These are phyloP conservation scores for Pseudogymnoascus sp. DNA, from an alignment of 2,329 filamentous ascomycete species.

Conservation along the genomic window DNA sequence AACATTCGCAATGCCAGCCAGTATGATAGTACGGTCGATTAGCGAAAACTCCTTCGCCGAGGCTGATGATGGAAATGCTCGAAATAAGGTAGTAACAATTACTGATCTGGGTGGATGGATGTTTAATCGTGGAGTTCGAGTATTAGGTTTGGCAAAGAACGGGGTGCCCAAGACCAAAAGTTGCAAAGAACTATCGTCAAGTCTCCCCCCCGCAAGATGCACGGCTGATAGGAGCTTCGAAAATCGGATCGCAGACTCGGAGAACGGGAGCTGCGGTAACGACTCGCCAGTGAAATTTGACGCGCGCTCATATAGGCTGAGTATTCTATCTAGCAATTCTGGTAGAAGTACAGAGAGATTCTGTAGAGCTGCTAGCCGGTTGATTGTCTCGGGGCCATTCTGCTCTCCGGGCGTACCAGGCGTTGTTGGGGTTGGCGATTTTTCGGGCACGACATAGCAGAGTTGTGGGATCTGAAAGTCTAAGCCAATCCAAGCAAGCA, in stretches of 20 bases:
- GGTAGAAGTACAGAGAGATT: constrained; percentile 55
- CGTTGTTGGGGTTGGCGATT: constrained; percentile 22
- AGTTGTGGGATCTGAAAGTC: constrained; percentile 69
- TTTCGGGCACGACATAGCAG: constrained; percentile 33
- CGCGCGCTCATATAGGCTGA: constrained; percentile 64
- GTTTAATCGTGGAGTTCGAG: constrained; percentile 45
- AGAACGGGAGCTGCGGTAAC: constrained; percentile 61
- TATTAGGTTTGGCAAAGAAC: constrained; percentile 39
- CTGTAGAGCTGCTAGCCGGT: constrained; percentile 34
- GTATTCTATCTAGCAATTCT: constrained; percentile 66
- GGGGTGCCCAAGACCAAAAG: constrained; percentile 58
- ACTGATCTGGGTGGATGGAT: constrained; percentile 51
- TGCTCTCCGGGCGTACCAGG: constrained; percentile 17
- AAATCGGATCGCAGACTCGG: constrained; percentile 66
- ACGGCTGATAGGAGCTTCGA: constrained; percentile 61
- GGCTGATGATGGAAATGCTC: constrained; percentile 58
- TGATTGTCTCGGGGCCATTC: constrained; percentile 26
- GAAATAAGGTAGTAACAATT: constrained; percentile 58
- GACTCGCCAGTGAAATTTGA: constrained; percentile 55
- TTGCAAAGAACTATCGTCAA: constrained; percentile 53
- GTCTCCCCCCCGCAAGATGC: constrained; percentile 54
- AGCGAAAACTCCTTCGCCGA: constrained; percentile 60
- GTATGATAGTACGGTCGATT: constrained; percentile 67
- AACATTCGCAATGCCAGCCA: constrained; percentile 83
- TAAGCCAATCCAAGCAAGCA: constrained; percentile 75